phyloP scores from a whole-genome alignment of 1,284 basidiomycete species.

The Leccinum angustisporum region DNA sequence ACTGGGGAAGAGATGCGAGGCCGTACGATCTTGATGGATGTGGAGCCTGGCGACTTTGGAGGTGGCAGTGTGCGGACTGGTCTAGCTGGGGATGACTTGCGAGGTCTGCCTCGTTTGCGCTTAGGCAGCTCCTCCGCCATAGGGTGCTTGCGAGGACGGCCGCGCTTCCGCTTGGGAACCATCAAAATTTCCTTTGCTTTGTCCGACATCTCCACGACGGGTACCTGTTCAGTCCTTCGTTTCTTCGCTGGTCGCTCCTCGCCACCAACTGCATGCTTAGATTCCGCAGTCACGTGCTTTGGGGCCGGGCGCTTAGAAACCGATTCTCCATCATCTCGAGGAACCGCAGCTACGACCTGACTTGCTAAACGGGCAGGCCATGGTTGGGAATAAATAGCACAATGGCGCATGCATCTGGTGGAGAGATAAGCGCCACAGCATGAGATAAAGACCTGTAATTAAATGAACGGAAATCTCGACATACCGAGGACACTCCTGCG shows the following conservation, averaged over 20 bases:
- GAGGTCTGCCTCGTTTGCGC: constrained; percentile 37
- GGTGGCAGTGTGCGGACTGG: constrained; percentile 12
- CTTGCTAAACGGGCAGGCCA: constrained; percentile 66
- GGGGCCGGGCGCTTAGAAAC: constrained; percentile 46
- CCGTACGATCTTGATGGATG: constrained; percentile 16
- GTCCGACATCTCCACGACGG: constrained; percentile 38
- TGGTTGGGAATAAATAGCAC: constrained; percentile 64
- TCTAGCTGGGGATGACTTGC: constrained; percentile 30
- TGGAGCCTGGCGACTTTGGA: constrained; percentile 13
- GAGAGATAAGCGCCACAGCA: constrained; percentile 14
- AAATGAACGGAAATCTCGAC: constrained; percentile 29
- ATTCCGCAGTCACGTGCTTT: constrained; percentile 51
- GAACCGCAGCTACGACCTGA: constrained; percentile 46
- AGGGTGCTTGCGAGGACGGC: constrained; percentile 39
- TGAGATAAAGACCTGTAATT: constrained; percentile 19
- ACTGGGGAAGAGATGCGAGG: constrained; percentile 21
- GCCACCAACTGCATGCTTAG: constrained; percentile 49
- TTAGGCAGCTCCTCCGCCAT: constrained; percentile 34
- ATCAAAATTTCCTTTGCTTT: constrained; percentile 37
- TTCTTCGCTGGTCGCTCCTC: constrained; percentile 46
- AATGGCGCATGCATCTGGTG: constrained; percentile 70
- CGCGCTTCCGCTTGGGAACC: constrained; percentile 35
- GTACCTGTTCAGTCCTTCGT: constrained; percentile 39
- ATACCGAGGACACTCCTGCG: constrained; percentile 73
- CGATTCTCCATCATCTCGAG: constrained; percentile 52